A percentile compares a stretch with the other conserved stretches of the same genome.
These are phyloP conservation scores for Rhododendron griersonianum DNA, from an alignment of 148 eudicot genomes.

Conservation along the genomic window DNA sequence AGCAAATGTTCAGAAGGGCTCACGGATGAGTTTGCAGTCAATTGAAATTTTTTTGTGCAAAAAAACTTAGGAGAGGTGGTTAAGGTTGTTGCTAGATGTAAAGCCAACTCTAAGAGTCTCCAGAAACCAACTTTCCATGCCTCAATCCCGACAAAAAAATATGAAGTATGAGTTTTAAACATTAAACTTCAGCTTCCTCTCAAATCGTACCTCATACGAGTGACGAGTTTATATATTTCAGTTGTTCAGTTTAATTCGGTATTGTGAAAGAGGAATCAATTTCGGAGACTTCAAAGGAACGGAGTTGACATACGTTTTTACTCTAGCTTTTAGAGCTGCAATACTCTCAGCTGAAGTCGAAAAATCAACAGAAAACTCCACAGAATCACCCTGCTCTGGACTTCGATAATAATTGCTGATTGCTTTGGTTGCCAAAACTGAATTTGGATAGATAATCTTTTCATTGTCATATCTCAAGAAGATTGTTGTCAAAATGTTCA, in stretches of 20 bases:
- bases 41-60: background rate
- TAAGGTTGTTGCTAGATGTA: background rate
- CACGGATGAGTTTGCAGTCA: background rate
- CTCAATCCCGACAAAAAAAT: background rate
- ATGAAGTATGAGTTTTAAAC: background rate
- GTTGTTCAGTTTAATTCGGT: background rate
- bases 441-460: conserved; percentile 73
- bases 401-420: conserved; percentile 81
- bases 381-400: conserved; percentile 76
- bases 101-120: background rate
- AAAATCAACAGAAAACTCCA: conserved; percentile 68
- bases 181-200: background rate
- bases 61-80: background rate
- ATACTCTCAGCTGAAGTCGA: conserved; percentile 64
- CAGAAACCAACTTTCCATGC: background rate
- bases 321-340: conserved; percentile 52
- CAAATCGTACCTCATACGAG: background rate
- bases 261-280: background rate
- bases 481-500: conserved; percentile 87
- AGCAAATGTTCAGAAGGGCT: background rate
- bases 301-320: conserved; percentile 38
- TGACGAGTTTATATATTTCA: background rate
- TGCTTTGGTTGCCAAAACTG: conserved; percentile 66
- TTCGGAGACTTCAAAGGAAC: background rate
- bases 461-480: conserved; percentile 73